Evolutionary conservation across 495 filamentous ascomycete species (phyloP).

Genomic region (Penicillium crystallinum): DNA sequence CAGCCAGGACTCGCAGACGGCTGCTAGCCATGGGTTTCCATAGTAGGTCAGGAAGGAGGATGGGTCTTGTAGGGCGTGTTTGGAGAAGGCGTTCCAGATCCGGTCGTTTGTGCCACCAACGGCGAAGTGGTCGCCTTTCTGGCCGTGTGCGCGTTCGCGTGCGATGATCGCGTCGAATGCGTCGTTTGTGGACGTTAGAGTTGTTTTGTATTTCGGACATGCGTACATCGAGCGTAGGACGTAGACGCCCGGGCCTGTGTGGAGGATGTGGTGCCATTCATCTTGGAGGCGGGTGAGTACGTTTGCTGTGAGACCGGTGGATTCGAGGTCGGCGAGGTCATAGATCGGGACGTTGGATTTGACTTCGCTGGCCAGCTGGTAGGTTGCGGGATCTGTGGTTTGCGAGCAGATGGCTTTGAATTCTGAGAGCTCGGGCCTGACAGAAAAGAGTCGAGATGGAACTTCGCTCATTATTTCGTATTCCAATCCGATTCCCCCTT

Average conservation of each 20-base stretch:
- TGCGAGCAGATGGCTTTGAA: conserved; percentile 43
- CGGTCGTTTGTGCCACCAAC: conserved; percentile 42
- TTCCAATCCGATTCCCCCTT: no score
- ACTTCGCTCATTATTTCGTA: conserved; percentile 4
- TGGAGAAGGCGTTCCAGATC: conserved; percentile 56
- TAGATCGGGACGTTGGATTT: conserved; percentile 51
- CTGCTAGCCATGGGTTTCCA: conserved; percentile 46
- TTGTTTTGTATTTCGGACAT: conserved; percentile 16
- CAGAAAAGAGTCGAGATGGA: conserved; percentile 23
- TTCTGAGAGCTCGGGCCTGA: conserved; percentile 24
- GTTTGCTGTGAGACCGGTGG: conserved; percentile 9
- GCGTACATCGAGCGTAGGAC: conserved; percentile 44
- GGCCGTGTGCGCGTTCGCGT: conserved; percentile 19
- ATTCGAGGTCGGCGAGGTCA: conserved; percentile 28
- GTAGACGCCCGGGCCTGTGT: conserved; percentile 48
- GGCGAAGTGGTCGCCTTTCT: conserved; percentile 53
- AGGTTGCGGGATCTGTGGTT: conserved; percentile 26
- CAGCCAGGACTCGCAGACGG: conserved; percentile 45
- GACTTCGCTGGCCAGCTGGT: conserved; percentile 39
- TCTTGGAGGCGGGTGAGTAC: conserved; percentile 38
- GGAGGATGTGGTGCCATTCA: conserved; percentile 52
- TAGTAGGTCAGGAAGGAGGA: conserved; percentile 48
- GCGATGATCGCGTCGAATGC: conserved; percentile 44
- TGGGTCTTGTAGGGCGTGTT: conserved; percentile 45
- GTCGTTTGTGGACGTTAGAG: conserved; percentile 35